Evolutionary conservation across 805 yeast genomes (phyloP), one percentile per base, ranked within the genome.

Genomic region (Metschnikowia lochheadii): DNA sequence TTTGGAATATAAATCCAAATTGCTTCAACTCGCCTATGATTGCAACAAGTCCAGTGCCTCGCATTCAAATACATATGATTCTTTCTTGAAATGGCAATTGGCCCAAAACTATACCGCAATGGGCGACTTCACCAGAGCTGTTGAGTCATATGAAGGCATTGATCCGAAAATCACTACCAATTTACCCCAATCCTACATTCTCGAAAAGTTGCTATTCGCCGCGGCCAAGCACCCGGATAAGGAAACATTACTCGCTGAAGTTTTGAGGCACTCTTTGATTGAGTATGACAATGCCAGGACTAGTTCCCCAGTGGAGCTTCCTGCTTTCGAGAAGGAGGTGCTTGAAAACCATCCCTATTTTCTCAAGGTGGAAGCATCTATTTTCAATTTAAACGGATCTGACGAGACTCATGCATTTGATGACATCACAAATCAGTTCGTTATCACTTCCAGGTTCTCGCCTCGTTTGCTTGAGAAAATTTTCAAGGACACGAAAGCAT

Each of bases 51-150:
- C 40, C 6, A 46, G 23, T 14, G 15, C 40, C 14, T 34, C 7
- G 11, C 46, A 17, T 23, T 44, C 46, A 3, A 26, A 17, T 23
- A 26, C 40, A 2, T 44, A 11, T 34, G 26, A 33, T 38, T 32
- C 31, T 23, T 17, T 20, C 56, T 62, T 79, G 13, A 70, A 74
- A 56, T 79, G 74, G 65, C 73, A 77, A 54, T 61, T 83, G 7
- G 89, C 79, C 1, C 82, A 82, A 43, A 77, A 72, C 48, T 69
- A 73, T 53, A 72, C 59, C 35, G 42, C 26, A 5, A 3, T 43
- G 1, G 45, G 40, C 1, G 54, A 60, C 11, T 52, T 46, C 10
- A 52, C 48, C 11, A 50, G 49, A 15, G 45, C 45, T 10, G 36
- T 23, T 7, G 6, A 42, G 8, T 42, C 45, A 6, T 42, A 32